phyloP scores from a whole-genome alignment of 2,329 filamentous ascomycete genomes.

The Penicillium palitans region DNA sequence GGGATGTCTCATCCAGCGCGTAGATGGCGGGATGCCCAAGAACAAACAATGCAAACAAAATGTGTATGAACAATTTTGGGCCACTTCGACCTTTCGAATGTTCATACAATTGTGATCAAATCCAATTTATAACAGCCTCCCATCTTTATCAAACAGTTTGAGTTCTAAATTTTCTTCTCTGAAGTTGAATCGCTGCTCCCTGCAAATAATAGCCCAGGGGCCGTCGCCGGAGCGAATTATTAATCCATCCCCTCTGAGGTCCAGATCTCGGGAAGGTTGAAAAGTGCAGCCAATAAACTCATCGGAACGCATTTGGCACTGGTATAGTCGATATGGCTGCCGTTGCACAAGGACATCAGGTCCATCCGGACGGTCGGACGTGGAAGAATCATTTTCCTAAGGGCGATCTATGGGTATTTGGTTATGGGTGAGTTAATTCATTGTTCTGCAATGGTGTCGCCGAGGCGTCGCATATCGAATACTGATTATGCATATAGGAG shows the following conservation, averaged over 20 bases:
- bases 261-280: not conserved
- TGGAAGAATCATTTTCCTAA: conserved; percentile 48
- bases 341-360: conserved; percentile 20
- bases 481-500: conserved; percentile 59
- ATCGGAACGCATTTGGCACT: not conserved
- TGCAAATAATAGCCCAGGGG: not conserved
- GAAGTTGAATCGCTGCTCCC: not conserved
- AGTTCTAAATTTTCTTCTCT: not conserved
- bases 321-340: conserved; percentile 15
- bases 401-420: conserved; percentile 90
- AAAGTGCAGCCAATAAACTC: not conserved
- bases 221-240: not conserved
- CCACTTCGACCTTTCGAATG: not conserved
- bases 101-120: not conserved
- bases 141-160: not conserved
- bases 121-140: not conserved
- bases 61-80: not conserved
- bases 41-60: conserved; percentile 8
- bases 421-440: conserved; percentile 75
- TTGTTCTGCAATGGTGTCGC: not conserved
- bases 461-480: not conserved
- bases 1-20: not conserved
- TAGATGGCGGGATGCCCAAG: not conserved
- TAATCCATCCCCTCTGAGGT: not conserved
- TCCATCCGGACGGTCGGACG: conserved; percentile 35